These are phyloP conservation scores for Grosmannia serpens DNA, from an alignment of 2,329 filamentous ascomycete genomes.

Conservation along the genomic window DNA sequence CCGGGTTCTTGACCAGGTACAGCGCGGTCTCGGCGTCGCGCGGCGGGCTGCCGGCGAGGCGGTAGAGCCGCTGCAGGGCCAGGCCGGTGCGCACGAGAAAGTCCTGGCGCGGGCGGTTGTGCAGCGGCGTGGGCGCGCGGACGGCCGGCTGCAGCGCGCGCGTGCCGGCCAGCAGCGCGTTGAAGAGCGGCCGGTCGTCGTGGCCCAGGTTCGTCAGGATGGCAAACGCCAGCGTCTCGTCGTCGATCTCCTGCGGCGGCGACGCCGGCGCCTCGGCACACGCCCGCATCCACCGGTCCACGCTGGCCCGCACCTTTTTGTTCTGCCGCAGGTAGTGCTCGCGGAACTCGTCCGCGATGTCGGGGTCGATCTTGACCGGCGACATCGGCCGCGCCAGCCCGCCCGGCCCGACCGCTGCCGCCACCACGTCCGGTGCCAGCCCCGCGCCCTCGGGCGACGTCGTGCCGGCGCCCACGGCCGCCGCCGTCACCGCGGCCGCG, in stretches of 20 bases:
- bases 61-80: constrained; percentile 76
- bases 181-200: constrained; percentile 69
- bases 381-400: constrained; percentile 45
- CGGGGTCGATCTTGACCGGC: constrained; percentile 71
- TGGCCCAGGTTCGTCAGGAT: constrained; percentile 77
- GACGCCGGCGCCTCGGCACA: constrained; percentile 64
- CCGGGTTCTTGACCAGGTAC: constrained; percentile 72
- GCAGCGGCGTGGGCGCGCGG: constrained; percentile 58
- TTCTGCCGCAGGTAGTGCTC: constrained; percentile 88
- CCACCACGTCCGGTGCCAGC: not conserved
- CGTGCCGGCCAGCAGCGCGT: constrained; percentile 58
- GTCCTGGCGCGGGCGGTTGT: constrained; percentile 54
- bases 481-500: constrained; percentile 27
- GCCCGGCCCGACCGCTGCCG: constrained; percentile 40
- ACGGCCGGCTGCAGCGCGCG: constrained; percentile 42
- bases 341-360: constrained; percentile 85
- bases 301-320: constrained; percentile 81
- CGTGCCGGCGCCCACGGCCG: constrained; percentile 9
- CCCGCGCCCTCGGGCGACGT: too few species aligned
- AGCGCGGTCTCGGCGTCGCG: constrained; percentile 79
- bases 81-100: constrained; percentile 64
- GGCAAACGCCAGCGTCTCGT: constrained; percentile 87
- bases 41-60: constrained; percentile 52
- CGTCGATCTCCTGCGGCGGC: constrained; percentile 80
- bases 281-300: constrained; percentile 79